These are phyloP conservation scores for Pyrus betulifolia DNA, from an alignment of 306 rosid species.

Conservation along the genomic window DNA sequence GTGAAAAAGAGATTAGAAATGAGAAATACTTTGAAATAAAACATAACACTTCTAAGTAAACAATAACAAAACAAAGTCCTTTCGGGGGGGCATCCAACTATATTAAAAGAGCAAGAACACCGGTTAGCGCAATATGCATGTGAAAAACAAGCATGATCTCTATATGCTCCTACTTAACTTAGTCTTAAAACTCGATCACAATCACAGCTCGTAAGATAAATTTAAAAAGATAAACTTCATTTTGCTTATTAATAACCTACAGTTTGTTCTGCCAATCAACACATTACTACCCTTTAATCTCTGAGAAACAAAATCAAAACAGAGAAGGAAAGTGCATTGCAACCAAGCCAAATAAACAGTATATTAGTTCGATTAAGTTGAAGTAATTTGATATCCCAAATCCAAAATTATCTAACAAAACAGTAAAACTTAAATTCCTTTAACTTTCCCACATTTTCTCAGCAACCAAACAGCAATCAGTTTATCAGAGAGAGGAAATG, in stretches of 20 bases:
- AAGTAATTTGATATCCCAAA: background rate
- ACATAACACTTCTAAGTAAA: background rate
- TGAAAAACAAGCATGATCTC: background rate
- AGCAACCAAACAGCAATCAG: background rate
- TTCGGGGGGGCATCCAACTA: background rate
- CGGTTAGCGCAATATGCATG: background rate
- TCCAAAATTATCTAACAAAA: background rate
- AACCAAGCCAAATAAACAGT: background rate
- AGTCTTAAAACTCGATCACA: background rate
- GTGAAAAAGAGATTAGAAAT: conserved; percentile 8
- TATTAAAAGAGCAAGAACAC: background rate
- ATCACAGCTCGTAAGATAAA: background rate
- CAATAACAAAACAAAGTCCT: background rate
- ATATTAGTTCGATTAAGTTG: background rate
- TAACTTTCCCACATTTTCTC: background rate
- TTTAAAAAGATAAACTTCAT: background rate
- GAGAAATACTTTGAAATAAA: background rate
- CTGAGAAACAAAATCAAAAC: background rate
- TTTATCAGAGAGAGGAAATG: background rate
- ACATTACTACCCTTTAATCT: background rate
- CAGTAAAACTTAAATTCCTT: background rate
- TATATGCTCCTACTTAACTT: background rate
- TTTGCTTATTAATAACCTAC: background rate
- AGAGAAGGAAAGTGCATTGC: background rate
- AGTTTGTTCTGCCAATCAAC: background rate